Percentiles rank a stretch among this genome's conserved stretches.
phyloP scores from a whole-genome alignment of 164 flowering plant genomes.

The Annona cherimola region DNA sequence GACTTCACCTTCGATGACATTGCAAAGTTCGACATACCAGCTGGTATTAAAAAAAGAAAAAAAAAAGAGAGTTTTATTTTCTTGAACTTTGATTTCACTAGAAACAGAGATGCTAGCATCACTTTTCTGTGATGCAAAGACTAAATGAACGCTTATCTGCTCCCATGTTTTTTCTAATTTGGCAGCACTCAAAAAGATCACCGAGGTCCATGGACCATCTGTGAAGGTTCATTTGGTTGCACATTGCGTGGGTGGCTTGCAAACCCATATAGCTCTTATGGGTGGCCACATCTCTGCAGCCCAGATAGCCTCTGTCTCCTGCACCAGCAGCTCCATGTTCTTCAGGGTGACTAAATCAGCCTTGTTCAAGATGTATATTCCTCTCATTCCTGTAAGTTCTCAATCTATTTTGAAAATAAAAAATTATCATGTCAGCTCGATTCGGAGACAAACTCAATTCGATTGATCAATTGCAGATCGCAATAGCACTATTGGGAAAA shows the following conservation, averaged over 20 bases:
- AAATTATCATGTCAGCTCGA: too few relatives aligned
- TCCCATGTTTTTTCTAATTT: background rate
- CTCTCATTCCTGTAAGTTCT: conserved; percentile 46
- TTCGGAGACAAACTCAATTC: background rate
- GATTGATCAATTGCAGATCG: conserved; percentile 23
- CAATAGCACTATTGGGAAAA: conserved; percentile 44
- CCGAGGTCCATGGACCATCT: conserved; percentile 30
- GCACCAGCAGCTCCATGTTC: conserved; percentile 65
- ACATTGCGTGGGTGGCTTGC: conserved; percentile 60
- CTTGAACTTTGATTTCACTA: background rate
- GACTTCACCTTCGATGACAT: conserved; percentile 51
- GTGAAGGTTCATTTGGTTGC: conserved; percentile 45
- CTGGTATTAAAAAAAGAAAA: conserved; percentile 26
- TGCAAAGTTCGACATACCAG: conserved; percentile 53
- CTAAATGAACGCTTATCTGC: too few relatives aligned
- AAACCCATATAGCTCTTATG: conserved; percentile 57
- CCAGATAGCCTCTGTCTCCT: conserved; percentile 43
- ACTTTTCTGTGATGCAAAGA: too few relatives aligned
- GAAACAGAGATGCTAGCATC: too few relatives aligned
- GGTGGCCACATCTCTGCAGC: conserved; percentile 47
- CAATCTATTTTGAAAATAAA: background rate
- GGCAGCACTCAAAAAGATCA: conserved; percentile 39
- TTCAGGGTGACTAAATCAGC: conserved; percentile 41
- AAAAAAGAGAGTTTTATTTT: too few relatives aligned
- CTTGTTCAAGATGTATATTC: conserved; percentile 52